A percentile compares a stretch with the other conserved stretches of the same genome.
phyloP scores from a whole-genome alignment of 495 filamentous ascomycete species.

The Penicillium nucicola region DNA sequence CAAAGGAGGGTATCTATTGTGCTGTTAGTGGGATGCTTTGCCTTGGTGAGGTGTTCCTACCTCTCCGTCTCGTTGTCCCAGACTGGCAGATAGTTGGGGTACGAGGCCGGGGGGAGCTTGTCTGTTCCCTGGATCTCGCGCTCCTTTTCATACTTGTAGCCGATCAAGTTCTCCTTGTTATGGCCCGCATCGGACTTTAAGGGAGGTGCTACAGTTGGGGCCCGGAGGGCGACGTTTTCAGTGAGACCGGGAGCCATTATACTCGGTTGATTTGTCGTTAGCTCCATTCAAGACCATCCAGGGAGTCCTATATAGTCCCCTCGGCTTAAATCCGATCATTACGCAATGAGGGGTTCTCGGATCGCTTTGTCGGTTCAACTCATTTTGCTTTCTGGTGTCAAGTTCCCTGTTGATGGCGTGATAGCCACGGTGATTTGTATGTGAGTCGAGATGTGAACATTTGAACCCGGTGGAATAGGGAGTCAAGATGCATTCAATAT shows the following conservation, averaged over 20 bases:
- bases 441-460: too few relatives aligned
- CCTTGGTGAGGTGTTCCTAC: slow-evolving; percentile 13
- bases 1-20: slow-evolving; percentile 39
- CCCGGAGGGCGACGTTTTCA: slow-evolving; percentile 37
- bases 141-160: slow-evolving; percentile 46
- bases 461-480: too few relatives aligned
- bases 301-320: slow-evolving; percentile 3
- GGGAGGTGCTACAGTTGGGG: slow-evolving; percentile 29
- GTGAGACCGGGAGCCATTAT: slow-evolving; percentile 50
- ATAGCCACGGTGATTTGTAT: neutral
- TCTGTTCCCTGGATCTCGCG: slow-evolving; percentile 43
- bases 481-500: too few relatives aligned
- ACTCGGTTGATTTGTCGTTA: too few relatives aligned
- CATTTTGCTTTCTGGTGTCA: slow-evolving; percentile 1
- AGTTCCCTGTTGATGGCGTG: slow-evolving; percentile 14
- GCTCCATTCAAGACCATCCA: too few relatives aligned
- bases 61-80: slow-evolving; percentile 59
- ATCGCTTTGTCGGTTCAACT: too few relatives aligned
- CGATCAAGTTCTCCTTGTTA: slow-evolving; percentile 61
- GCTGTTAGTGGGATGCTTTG: neutral
- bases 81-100: slow-evolving; percentile 73
- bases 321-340: slow-evolving; percentile 11
- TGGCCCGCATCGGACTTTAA: slow-evolving; percentile 42
- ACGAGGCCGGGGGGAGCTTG: slow-evolving; percentile 50
- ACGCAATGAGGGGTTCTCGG: slow-evolving; percentile 17